Base-by-base conservation (phyloP, 169 alveolate species). In the Plasmodium chabaudi region DNA sequence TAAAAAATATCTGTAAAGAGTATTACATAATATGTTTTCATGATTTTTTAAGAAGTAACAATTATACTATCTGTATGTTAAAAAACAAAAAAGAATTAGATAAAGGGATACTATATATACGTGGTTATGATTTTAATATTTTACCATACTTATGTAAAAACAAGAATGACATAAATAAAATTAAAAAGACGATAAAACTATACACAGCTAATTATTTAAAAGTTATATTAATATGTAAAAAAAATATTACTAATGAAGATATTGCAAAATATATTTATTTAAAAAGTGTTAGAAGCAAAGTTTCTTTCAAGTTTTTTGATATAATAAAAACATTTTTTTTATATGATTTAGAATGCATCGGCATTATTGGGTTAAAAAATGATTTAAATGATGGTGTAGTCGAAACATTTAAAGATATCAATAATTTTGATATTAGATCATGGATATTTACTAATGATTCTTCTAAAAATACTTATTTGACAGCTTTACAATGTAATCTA, bases 391-490 rank as follows among this genome's bases (percentile, higher is more conserved):
- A 68, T 13, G 91, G 91, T 3, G 91, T 86, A 13, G 64, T 69
- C 39, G 87, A 86, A 59, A 59, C 91, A 57, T 70, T 86, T 61
- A 46, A 25, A 10, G 87, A 86, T 21, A 17, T 86, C 51, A 73
- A 49, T 5, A 86, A 86, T 19, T 86, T 86, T 86, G 91, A 86
- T 60, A 86, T 86, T 59, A 59, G 87, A 39, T 60, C 87, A 21
- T 86, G 91, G 87, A 86, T 86, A 57, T 86, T 86, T 70, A 71
- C 91, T 6, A 86, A 71, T 86, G 91, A 70, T n/a, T 57, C 64
- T 53, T 34, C 91, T 55, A 86, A 86, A 59, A 60, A 86, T 55
- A 86, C 91, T 6, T 86, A 86, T 64, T 70, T 86, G 42, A 86
- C 87, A 57, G 91, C 87, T 6, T 51, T 86, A 10, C 61, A 86